Percentiles rank a stretch among this genome's conserved stretches.
These are phyloP conservation scores for Cucumis melo DNA, from an alignment of 306 rosid genomes.

Conservation along the genomic window DNA sequence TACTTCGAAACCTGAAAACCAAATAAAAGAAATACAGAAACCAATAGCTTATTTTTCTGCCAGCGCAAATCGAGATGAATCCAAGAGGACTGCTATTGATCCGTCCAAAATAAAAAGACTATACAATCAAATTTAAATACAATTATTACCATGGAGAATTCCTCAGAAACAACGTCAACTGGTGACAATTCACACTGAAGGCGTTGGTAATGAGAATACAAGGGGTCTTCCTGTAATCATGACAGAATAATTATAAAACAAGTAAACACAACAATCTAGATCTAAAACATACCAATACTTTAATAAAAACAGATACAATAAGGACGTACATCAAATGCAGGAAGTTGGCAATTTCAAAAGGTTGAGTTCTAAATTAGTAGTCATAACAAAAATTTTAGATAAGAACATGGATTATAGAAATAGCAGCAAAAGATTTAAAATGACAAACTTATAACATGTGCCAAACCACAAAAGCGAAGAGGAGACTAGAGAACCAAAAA, in stretches of 20 bases:
- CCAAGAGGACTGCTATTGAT: neutral
- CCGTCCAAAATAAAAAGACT: neutral
- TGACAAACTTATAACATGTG: neutral
- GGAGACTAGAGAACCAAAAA: neutral
- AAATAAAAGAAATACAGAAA: neutral
- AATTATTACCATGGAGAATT: constrained; percentile 61
- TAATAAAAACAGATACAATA: neutral
- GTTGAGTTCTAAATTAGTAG: neutral
- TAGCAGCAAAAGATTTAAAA: neutral
- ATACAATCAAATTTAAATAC: neutral
- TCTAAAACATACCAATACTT: neutral
- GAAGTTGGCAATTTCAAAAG: neutral
- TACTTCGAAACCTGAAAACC: constrained; percentile 60
- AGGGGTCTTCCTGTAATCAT: constrained; percentile 57
- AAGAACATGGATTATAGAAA: neutral
- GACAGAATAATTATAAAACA: constrained; percentile 1
- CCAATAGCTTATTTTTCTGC: constrained; percentile 9
- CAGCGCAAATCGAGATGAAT: neutral
- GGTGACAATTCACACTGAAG: constrained; percentile 66
- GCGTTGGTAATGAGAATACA: constrained; percentile 57
- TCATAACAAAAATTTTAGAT: neutral
- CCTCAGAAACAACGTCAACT: constrained; percentile 38
- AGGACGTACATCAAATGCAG: neutral
- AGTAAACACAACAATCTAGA: neutral
- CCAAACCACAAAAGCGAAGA: neutral